Percentiles rank a stretch among this genome's conserved stretches.
Evolutionary conservation across 148 eudicot species (phyloP).

Genomic region (Heliosperma pusillum): DNA sequence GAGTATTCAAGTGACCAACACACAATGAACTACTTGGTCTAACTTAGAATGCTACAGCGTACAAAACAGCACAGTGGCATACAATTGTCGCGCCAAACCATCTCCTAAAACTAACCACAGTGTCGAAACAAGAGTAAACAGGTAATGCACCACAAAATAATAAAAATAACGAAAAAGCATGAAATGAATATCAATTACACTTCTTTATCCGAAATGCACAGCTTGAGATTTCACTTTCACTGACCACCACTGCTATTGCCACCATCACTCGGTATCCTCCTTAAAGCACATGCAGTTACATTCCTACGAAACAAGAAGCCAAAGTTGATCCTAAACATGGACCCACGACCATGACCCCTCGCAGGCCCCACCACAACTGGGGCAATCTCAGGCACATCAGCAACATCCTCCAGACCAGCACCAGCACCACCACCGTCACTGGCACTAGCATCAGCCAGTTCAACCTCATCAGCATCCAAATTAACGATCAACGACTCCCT

Average conservation of each 20-base stretch:
- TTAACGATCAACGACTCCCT: conserved; percentile 52
- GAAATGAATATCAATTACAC: conserved; percentile 18
- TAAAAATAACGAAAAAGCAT: background rate
- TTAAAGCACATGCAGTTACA: conserved; percentile 49
- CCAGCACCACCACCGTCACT: conserved; percentile 64
- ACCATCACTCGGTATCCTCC: conserved; percentile 47
- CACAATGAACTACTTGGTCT: conserved; percentile 16
- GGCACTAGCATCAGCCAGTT: conserved; percentile 53
- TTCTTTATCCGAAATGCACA: conserved; percentile 8
- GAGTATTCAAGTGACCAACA: conserved; percentile 10
- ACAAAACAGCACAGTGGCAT: conserved; percentile 12
- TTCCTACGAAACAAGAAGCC: conserved; percentile 50
- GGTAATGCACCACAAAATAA: conserved; percentile 1
- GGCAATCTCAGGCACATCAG: conserved; percentile 24
- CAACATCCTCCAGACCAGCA: conserved; percentile 44
- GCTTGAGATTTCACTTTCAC: conserved; percentile 17
- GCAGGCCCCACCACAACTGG: conserved; percentile 22
- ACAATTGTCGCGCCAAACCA: conserved; percentile 11
- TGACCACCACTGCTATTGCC: conserved; percentile 31
- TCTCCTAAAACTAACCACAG: conserved; percentile 14
- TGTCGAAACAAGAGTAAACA: background rate
- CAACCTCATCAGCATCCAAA: conserved; percentile 61
- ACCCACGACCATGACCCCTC: conserved; percentile 37
- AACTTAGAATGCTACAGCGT: conserved; percentile 3
- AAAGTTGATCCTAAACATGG: conserved; percentile 46